Evolutionary conservation across 352 stramenopile species (phyloP), one percentile per base, ranked within the genome.

Genomic region (Phytophthora pinifolia): DNA sequence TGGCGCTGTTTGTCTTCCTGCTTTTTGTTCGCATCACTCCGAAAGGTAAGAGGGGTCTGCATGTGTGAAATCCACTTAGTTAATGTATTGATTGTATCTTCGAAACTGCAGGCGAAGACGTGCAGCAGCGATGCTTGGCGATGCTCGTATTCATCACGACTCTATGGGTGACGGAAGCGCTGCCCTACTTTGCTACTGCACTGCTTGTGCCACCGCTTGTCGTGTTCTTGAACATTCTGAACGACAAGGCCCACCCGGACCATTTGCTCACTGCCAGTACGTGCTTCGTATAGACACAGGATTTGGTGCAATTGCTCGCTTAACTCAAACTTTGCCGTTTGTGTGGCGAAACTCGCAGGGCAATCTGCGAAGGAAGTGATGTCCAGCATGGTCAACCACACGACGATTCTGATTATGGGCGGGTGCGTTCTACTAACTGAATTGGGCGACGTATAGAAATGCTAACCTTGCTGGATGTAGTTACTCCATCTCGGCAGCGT

Each of bases 361-460:
- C 55, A 86, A 68, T 80, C 87, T 0, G 84, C 89, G 15, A 94
- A 96, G 37, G 79, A 96, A 61, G 89, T 97, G 13, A 94, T 89
- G 81, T 89, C 86, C 0, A 61, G 81, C 62, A 67, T 97, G 13
- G 87, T 97, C 44, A 96, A 97, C 65, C 88, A 97, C 73, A 97
- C 89, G 22, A 97, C 90, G 14, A 89, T 97, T 36, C 63, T 97
- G 14, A 96, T 97, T 62, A 94, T 97, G 83, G 90, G 90, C 59
- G 90, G 90, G 57, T 94, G 76, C 50, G 66, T 51, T 20, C 18
- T 50, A 6, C 62, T 13, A 46, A 1, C 29, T 27, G 3, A 27
- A 3, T 27, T 27, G 22, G 2, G 22, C 4, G 12, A 12, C 22
- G 6, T 29, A 2, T 15, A 9, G 17, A 50, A 25, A 20, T 13